Evolutionary conservation across 805 yeast genomes (phyloP), one percentile per base, ranked within the genome.

Genomic region (Saturnispora sekii): DNA sequence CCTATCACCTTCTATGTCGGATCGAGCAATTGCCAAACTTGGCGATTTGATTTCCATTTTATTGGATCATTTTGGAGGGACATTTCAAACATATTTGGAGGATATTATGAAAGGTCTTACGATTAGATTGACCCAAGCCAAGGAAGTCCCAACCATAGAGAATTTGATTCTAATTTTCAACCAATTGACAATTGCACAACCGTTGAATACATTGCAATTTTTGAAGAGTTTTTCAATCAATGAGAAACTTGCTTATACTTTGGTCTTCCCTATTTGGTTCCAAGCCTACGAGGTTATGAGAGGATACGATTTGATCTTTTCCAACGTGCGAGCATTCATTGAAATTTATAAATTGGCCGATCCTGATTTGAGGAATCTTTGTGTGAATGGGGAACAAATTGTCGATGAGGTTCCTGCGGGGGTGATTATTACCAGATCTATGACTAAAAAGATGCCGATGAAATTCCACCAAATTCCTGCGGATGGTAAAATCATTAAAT

Each of bases 371-470:
- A 68, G 69, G 29, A 48, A 57, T 1, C 57, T 86, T 3, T 48
- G 63, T 4, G 95, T 89, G 0, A 74, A 87, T 51, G 97, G 95
- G n/a, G 87, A 87, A 49, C 64, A 79, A 31, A 64, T 83, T 28
- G 79, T 84, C 3, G 73, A 78, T 54, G 64, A 67, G 38, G 65
- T 68, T 6, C 55, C 59, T 1, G 68, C 69, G 12, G 83, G 78
- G 45, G 53, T 76, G n/a, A 88, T 90, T 32, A 66, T 86, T 4
- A 90, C 97, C 0, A 74, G 97, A 56, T 85, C 96, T 0, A 84
- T 81, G 81, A 77, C 94, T 3, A 79, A 75, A 53, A 62, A 63
- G 12, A 70, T 79, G 72, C 83, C 84, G 0, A 73, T 76, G 41
- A 62, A 70, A 52, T 86, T 73, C 53, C 76, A 84, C 0, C 77